Conservation (phyloP, 139 green algal genomes). For the Dunaliella primolecta region DNA sequence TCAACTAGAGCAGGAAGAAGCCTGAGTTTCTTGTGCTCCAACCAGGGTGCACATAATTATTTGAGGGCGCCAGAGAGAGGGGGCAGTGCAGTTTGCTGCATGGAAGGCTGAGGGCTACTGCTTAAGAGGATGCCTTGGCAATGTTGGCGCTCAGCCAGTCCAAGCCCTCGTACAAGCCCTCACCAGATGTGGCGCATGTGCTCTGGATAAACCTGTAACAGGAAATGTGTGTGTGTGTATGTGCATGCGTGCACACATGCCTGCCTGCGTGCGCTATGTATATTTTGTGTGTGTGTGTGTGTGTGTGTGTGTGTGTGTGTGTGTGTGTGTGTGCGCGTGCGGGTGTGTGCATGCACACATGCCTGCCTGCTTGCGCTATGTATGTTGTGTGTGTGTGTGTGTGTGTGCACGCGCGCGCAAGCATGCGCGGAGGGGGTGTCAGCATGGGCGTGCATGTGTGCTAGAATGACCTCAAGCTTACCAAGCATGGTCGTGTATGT, state of each 20-base stretch:
- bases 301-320: neutral
- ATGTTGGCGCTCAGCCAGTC: constrained; percentile 94
- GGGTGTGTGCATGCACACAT: constrained; percentile 5
- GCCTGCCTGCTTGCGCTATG: neutral
- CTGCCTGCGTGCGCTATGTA: neutral
- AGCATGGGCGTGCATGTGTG: neutral
- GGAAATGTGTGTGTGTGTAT: neutral
- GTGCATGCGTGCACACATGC: neutral
- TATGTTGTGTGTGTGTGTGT: neutral
- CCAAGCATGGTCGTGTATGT: no score
- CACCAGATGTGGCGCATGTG: constrained; percentile 90
- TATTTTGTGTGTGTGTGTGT: neutral
- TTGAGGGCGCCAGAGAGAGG: no score
- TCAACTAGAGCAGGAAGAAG: no score
- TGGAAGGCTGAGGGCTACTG: neutral
- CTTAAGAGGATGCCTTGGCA: constrained; percentile 21
- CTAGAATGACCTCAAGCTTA: no score
- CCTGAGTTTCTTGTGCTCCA: no score
- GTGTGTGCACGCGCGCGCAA: neutral
- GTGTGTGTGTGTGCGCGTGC: neutral
- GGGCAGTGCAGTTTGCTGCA: no score
- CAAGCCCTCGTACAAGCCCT: constrained; percentile 97
- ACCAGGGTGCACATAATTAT: no score
- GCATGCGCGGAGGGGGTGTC: no score
- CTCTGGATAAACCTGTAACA: constrained; percentile 89